phyloP scores from a whole-genome alignment of 805 yeast species.

The Huiozyma sinensis region DNA sequence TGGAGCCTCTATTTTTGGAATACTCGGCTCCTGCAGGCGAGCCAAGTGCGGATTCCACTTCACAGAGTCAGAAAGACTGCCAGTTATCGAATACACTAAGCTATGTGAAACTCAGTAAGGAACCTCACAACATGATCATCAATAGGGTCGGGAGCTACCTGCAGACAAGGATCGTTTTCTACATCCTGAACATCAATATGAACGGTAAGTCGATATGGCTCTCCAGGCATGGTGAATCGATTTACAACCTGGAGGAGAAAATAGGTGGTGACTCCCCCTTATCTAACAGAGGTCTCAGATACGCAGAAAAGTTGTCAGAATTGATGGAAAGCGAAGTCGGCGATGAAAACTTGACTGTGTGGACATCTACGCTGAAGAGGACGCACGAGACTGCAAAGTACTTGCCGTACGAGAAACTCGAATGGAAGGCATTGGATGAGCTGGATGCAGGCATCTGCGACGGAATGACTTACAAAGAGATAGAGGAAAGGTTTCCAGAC shows the following conservation, averaged over 20 bases:
- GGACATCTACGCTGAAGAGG: constrained; percentile 87
- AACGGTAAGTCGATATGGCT: constrained; percentile 87
- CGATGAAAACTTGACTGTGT: constrained; percentile 65
- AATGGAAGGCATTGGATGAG: constrained; percentile 95
- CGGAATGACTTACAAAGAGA: constrained; percentile 91
- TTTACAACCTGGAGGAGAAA: constrained; percentile 82
- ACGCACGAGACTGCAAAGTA: constrained; percentile 85
- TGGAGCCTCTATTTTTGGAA: constrained; percentile 87
- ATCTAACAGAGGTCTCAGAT: constrained; percentile 70
- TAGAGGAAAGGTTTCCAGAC: constrained; percentile 73
- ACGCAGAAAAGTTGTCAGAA: constrained; percentile 71
- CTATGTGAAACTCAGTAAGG: constrained; percentile 79
- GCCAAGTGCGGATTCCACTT: constrained; percentile 40
- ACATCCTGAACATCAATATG: constrained; percentile 89
- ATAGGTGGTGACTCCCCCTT: constrained; percentile 90
- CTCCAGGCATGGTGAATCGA: constrained; percentile 91
- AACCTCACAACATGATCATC: constrained; percentile 76
- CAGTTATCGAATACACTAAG: constrained; percentile 28
- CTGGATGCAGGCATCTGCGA: constrained; percentile 95
- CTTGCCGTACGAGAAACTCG: constrained; percentile 69
- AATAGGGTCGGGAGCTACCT: constrained; percentile 79
- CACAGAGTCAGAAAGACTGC: constrained; percentile 48
- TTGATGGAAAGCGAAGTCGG: constrained; percentile 46
- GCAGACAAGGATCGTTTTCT: constrained; percentile 86
- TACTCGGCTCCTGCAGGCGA: constrained; percentile 52